These are phyloP conservation scores for Ogataea nonfermentans DNA, from an alignment of 805 yeast species.

Conservation along the genomic window DNA sequence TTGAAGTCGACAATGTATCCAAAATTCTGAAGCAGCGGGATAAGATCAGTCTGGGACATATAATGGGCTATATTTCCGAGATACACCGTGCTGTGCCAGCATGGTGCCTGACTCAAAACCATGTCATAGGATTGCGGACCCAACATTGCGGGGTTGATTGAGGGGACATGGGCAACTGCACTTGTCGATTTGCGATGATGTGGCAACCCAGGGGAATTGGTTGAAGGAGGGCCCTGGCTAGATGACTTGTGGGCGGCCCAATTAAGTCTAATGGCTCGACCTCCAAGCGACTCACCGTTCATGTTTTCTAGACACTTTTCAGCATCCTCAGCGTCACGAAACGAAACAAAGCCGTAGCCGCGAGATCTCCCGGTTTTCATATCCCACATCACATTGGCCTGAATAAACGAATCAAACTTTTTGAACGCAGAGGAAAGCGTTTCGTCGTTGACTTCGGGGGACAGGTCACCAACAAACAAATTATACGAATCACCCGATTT, in stretches of 20 bases:
- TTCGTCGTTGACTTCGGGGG: slow-evolving; percentile 81
- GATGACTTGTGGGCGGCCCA: slow-evolving; percentile 80
- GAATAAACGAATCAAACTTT: slow-evolving; percentile 58
- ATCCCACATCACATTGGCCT: slow-evolving; percentile 97
- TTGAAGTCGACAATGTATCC: slow-evolving; percentile 82
- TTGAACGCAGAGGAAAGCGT: slow-evolving; percentile 55
- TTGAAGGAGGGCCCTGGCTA: slow-evolving; percentile 26
- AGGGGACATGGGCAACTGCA: slow-evolving; percentile 6
- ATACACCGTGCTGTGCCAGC: slow-evolving; percentile 83
- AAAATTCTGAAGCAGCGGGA: slow-evolving; percentile 72
- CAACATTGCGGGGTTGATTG: slow-evolving; percentile 14
- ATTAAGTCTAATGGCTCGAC: slow-evolving; percentile 77
- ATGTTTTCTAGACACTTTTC: slow-evolving; percentile 66
- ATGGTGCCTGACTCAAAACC: slow-evolving; percentile 74
- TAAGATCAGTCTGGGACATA: slow-evolving; percentile 68
- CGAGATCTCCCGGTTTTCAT: slow-evolving; percentile 91
- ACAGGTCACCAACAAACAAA: slow-evolving; percentile 83
- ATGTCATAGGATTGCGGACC: slow-evolving; percentile 51
- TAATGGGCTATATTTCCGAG: slow-evolving; percentile 81
- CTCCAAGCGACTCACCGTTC: slow-evolving; percentile 72
- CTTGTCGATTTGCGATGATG: slow-evolving; percentile 7
- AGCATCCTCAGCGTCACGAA: slow-evolving; percentile 64
- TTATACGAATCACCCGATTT: slow-evolving; percentile 56
- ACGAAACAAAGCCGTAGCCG: slow-evolving; percentile 89
- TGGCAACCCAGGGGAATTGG: slow-evolving; percentile 14